phyloP scores from a whole-genome alignment of 306 rosid species.

The Castanea sativa region DNA sequence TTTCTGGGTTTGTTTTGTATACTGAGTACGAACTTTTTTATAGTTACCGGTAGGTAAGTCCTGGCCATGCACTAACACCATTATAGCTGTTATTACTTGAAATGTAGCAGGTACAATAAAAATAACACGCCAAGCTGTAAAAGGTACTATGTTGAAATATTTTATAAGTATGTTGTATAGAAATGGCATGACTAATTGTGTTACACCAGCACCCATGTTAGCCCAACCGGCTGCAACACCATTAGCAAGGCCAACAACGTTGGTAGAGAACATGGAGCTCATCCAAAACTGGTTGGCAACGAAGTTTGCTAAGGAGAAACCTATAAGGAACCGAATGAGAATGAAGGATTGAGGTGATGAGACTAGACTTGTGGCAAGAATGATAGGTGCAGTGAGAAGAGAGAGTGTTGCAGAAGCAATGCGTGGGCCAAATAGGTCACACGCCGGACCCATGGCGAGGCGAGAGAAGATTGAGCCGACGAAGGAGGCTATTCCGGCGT shows the following conservation, averaged over 20 bases:
- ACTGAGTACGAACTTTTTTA: not conserved
- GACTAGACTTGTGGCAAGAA: constrained; percentile 38
- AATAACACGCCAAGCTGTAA: constrained; percentile 46
- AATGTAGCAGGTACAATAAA: constrained; percentile 44
- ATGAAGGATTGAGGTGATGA: constrained; percentile 45
- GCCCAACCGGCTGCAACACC: constrained; percentile 73
- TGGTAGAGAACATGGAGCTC: constrained; percentile 56
- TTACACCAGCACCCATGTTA: constrained; percentile 48
- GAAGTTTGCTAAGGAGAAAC: constrained; percentile 54
- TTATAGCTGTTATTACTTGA: constrained; percentile 33
- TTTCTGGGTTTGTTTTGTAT: not conserved
- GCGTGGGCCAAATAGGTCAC: constrained; percentile 55
- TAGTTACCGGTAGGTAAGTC: constrained; percentile 31
- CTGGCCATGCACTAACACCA: constrained; percentile 47
- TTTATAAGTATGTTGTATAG: constrained; percentile 32
- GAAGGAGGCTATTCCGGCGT: constrained; percentile 51
- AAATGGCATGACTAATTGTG: constrained; percentile 57
- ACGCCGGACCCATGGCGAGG: constrained; percentile 57
- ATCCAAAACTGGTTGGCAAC: constrained; percentile 68
- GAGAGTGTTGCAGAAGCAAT: constrained; percentile 52
- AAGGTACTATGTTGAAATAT: constrained; percentile 31
- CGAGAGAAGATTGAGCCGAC: constrained; percentile 61
- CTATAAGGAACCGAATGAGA: constrained; percentile 43
- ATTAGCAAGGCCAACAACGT: constrained; percentile 53
- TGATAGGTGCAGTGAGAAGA: constrained; percentile 49